Evolutionary conservation across 805 yeast genomes (phyloP).

Genomic region (Metschnikowia kunwiensis): DNA sequence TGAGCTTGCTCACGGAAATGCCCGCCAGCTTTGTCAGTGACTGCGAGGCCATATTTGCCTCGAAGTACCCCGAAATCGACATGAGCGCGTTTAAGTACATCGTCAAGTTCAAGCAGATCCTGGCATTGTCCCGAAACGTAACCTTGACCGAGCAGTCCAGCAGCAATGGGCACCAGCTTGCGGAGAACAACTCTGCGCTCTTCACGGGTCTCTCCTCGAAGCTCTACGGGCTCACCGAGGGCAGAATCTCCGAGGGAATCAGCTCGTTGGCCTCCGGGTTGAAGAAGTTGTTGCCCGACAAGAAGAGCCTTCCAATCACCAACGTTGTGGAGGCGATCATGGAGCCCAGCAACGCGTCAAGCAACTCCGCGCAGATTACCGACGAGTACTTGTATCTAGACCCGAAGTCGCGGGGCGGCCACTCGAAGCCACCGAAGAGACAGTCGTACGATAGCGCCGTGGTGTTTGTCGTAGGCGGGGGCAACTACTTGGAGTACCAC

Average conservation of each 20-base stretch:
- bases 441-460: constrained; percentile 75
- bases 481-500: constrained; percentile 90
- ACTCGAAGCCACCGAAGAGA: constrained; percentile 83
- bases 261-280: constrained; percentile 86
- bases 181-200: constrained; percentile 50
- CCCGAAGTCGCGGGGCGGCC: constrained; percentile 88
- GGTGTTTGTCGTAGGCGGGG: constrained; percentile 96
- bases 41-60: constrained; percentile 58
- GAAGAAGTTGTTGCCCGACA: constrained; percentile 82
- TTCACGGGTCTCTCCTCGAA: constrained; percentile 73
- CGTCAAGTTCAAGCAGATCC: constrained; percentile 74
- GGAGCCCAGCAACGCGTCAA: constrained; percentile 71
- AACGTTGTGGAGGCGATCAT: constrained; percentile 86
- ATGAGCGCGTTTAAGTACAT: constrained; percentile 67
- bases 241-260: constrained; percentile 81
- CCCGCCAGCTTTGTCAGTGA: constrained; percentile 38
- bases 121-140: constrained; percentile 42
- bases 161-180: constrained; percentile 23
- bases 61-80: constrained; percentile 50
- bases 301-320: constrained; percentile 84
- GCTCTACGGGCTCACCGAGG: constrained; percentile 79
- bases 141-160: constrained; percentile 25
- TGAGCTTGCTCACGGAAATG: constrained; percentile 52
- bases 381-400: constrained; percentile 91
- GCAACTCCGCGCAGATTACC: constrained; percentile 64